Conservation (phyloP, 257 asterid genomes). For the Paulownia fortunei region DNA sequence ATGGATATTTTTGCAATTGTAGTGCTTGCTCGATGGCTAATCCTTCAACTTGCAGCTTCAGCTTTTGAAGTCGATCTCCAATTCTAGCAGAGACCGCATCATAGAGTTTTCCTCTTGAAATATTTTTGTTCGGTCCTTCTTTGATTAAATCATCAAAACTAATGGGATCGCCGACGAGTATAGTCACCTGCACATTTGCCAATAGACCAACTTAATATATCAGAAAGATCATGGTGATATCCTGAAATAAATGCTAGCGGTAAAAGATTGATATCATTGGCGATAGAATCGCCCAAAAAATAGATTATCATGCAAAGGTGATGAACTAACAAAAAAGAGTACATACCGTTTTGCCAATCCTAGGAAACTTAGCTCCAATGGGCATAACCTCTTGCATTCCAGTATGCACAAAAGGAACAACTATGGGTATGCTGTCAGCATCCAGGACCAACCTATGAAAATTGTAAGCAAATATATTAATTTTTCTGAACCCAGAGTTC, state of each 20-base stretch:
- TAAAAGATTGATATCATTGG: not conserved
- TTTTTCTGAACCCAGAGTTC: not conserved
- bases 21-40: conserved; percentile 55
- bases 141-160: conserved; percentile 65
- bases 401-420: conserved; percentile 88
- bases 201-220: conserved; percentile 2
- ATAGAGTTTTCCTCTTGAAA: conserved; percentile 68
- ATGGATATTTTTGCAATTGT: conserved; percentile 37
- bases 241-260: not conserved
- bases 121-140: conserved; percentile 43
- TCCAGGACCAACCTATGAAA: conserved; percentile 76
- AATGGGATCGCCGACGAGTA: conserved; percentile 89
- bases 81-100: conserved; percentile 78
- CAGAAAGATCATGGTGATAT: not conserved
- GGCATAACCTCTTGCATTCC: conserved; percentile 98
- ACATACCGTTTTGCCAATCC: conserved; percentile 82
- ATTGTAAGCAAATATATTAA: not conserved
- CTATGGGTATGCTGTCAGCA: conserved; percentile 77
- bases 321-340: not conserved
- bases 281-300: not conserved
- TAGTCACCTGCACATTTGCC: conserved; percentile 69
- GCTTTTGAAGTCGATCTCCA: conserved; percentile 57
- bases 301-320: not conserved
- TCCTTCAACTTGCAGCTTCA: conserved; percentile 74
- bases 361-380: conserved; percentile 85